Percentiles rank a stretch among this genome's conserved stretches.
Conservation (phyloP, 2,329 filamentous ascomycete genomes). For the Pezicula radicicola region DNA sequence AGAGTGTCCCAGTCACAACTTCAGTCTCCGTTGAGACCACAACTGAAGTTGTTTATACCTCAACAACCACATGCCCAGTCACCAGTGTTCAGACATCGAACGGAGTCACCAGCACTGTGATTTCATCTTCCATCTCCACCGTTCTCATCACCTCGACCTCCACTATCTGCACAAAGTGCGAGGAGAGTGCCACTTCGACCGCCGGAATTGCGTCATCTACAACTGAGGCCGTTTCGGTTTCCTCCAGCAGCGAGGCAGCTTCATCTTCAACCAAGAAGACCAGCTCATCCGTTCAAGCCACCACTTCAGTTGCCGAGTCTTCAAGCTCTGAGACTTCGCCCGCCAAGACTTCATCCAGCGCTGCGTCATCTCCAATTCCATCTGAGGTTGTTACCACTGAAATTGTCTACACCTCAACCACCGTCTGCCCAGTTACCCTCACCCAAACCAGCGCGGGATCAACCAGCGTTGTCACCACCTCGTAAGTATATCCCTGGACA, state of each 20-base stretch:
- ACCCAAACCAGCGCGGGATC: slow-evolving; percentile 3
- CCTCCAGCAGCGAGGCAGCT: not conserved
- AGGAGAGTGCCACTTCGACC: not conserved
- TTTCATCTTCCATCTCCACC: slow-evolving; percentile 27
- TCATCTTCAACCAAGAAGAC: not conserved
- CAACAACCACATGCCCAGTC: slow-evolving; percentile 27
- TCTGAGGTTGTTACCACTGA: not conserved
- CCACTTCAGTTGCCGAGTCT: not conserved
- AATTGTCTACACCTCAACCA: slow-evolving; percentile 1
- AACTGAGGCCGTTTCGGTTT: not conserved
- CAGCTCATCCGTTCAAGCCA: not conserved
- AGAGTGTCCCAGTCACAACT: slow-evolving; percentile 16
- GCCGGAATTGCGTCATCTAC: slow-evolving; percentile 1
- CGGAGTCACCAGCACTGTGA: slow-evolving; percentile 20
- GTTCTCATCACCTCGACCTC: slow-evolving; percentile 28
- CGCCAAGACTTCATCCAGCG: not conserved
- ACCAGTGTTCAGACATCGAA: slow-evolving; percentile 10
- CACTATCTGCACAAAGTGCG: slow-evolving; percentile 28
- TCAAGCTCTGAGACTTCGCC: not conserved
- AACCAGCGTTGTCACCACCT: slow-evolving; percentile 15
- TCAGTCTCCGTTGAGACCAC: slow-evolving; percentile 7
- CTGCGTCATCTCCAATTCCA: not conserved
- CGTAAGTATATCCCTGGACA: not conserved
- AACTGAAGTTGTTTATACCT: slow-evolving; percentile 11
- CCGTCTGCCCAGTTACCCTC: slow-evolving; percentile 5